Base-by-base conservation (phyloP, 1,284 basidiomycete species). In the Trichosporon coremiiforme region DNA sequence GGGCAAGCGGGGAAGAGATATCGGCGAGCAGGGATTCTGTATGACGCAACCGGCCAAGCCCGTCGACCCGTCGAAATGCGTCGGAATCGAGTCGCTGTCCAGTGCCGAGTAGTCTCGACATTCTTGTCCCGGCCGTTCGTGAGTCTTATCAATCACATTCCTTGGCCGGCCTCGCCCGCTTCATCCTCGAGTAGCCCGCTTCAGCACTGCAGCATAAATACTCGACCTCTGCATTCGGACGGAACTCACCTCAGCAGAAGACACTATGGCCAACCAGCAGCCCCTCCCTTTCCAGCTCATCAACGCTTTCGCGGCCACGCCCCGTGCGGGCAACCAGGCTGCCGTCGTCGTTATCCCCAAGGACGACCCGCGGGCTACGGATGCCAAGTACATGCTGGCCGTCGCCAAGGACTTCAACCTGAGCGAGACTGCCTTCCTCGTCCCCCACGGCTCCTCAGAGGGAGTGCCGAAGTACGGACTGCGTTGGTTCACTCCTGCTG, bases 291-390 rank as follows among this genome's bases (percentile, higher is more conserved):
- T 78, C 72, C 73, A 76, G 67, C 70, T 76, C n/a, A 57, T 79
- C 67, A 81, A 81, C 73, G 80, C 79, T 3, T 80, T 81, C 69
- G 72, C 71, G 31, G 72, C 74, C 9, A 74, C 76, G 12, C 74
- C 74, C 0, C 75, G 77, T 57, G 76, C 75, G 1, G 80, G 80
- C 9, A 81, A 81, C 68, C 80, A 80, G 74, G 80, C 80, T 17
- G 74, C 79, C 0, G 77, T 81, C 3, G 77, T 81, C 47, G 10
- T 80, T 9, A 73, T 81, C 50, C 68, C 70, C 3, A 45, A 70
- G 2, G 47, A 62, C 2, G 75, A 80, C 66, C 73, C 75, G 8
- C 69, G 75, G n/a, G 62, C 72, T 0, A 57, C 15, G 0, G 75
- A 79, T 64, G 76, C 76, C 15, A 70, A 74, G 31, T 81, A 71